Conservation (phyloP, 768 basidiomycete genomes). For the Tubosaeta brunneosetosa region DNA sequence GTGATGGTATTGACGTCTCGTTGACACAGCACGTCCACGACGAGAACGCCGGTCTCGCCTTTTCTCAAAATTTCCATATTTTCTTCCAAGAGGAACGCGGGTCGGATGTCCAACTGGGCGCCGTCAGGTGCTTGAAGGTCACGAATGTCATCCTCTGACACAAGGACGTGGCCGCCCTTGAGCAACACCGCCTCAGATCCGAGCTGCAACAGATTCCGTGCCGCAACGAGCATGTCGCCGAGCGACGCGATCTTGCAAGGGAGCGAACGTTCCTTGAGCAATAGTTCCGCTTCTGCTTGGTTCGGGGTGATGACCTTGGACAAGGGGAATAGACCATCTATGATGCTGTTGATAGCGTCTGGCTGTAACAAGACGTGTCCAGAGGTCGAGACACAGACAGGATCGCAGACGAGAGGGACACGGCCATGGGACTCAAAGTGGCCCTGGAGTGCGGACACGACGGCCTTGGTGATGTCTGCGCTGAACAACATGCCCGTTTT, state of each 20-base stretch:
- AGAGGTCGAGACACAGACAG: constrained; percentile 88
- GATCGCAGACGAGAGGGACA: constrained; percentile 74
- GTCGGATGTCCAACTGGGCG: constrained; percentile 33
- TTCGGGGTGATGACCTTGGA: constrained; percentile 80
- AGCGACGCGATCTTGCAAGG: constrained; percentile 39
- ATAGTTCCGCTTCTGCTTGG: constrained; percentile 68
- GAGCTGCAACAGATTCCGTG: constrained; percentile 41
- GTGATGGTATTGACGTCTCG: constrained; percentile 31
- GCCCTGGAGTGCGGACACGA: constrained; percentile 46
- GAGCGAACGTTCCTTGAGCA: constrained; percentile 42
- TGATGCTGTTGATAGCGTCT: constrained; percentile 58
- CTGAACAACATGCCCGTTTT: constrained; percentile 91
- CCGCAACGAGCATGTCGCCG: constrained; percentile 57
- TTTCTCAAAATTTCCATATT: constrained; percentile 61
- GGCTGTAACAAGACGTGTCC: constrained; percentile 73
- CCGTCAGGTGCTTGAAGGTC: constrained; percentile 26
- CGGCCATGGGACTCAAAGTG: constrained; percentile 32
- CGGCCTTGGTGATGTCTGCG: constrained; percentile 44
- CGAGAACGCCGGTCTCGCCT: constrained; percentile 30
- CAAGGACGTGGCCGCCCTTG: constrained; percentile 77
- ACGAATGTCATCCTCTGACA: constrained; percentile 43
- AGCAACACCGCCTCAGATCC: constrained; percentile 62
- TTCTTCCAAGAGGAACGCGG: constrained; percentile 44
- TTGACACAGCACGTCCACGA: constrained; percentile 62
- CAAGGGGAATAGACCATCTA: constrained; percentile 64